Evolutionary conservation across 2,329 filamentous ascomycete species (phyloP).

Genomic region (Alternaria sp.): DNA sequence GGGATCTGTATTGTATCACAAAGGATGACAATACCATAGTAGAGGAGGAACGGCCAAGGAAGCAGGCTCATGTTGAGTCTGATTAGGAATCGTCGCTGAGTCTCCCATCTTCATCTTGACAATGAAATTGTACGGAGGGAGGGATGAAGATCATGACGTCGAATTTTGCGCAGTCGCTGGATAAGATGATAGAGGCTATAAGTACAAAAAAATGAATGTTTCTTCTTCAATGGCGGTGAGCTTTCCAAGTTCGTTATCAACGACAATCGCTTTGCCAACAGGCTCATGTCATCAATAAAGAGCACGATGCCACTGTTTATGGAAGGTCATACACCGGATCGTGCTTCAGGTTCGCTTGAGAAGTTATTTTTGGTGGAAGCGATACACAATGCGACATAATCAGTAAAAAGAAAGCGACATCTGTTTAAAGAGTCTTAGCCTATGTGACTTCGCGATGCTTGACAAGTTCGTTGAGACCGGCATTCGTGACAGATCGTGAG

Average conservation of each 20-base stretch:
- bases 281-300: accelerated
- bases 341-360: background rate
- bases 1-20: background rate
- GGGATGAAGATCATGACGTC: no score
- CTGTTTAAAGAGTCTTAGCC: no score
- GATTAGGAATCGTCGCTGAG: no score
- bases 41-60: background rate
- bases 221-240: no score
- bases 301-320: background rate
- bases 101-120: no score
- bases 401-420: background rate
- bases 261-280: background rate
- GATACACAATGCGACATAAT: no score
- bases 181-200: no score
- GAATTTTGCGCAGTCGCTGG: no score
- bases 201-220: no score
- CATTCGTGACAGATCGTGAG: background rate
- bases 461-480: background rate
- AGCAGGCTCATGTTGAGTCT: background rate
- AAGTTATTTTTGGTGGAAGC: background rate
- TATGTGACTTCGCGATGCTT: background rate
- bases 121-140: no score
- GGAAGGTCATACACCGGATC: background rate
- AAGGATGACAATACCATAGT: background rate
- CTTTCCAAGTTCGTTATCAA: no score